Evolutionary conservation across 495 filamentous ascomycete species (phyloP).

Genomic region (Podospora appendiculata): DNA sequence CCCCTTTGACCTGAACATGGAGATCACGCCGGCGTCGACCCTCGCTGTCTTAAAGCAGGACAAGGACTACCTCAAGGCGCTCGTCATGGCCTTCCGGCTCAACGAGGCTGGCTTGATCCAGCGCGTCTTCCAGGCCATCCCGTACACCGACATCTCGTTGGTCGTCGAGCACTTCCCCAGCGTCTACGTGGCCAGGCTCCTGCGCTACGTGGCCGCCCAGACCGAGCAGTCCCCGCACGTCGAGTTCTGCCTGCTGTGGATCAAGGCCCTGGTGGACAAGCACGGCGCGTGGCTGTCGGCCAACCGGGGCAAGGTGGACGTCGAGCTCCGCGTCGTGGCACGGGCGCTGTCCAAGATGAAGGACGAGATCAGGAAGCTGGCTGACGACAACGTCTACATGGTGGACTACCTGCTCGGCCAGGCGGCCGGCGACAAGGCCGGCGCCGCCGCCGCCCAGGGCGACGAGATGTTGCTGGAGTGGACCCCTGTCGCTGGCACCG

Average conservation of each 20-base stretch:
- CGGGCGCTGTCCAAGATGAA: constrained; percentile 70
- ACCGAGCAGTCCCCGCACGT: constrained; percentile 88
- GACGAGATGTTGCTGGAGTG: constrained; percentile 6
- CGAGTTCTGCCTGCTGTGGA: constrained; percentile 90
- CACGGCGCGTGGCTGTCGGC: constrained; percentile 82
- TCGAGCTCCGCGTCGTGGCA: constrained; percentile 73
- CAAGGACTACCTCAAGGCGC: constrained; percentile 77
- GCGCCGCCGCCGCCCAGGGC: constrained; percentile 2
- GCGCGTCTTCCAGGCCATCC: constrained; percentile 77
- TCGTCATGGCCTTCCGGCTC: constrained; percentile 94
- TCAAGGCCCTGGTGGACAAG: constrained; percentile 70
- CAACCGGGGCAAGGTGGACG: constrained; percentile 63
- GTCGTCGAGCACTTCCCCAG: constrained; percentile 72
- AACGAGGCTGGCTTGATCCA: constrained; percentile 72
- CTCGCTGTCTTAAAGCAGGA: constrained; percentile 64
- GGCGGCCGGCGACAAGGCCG: constrained; percentile 9
- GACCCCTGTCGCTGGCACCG: constrained; percentile 7
- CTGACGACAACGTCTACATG: constrained; percentile 79
- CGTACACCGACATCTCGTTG: constrained; percentile 64
- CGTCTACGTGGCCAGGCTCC: constrained; percentile 75
- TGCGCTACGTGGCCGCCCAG: constrained; percentile 78
- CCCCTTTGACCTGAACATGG: constrained; percentile 90
- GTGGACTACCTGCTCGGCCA: constrained; percentile 68
- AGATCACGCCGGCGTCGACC: constrained; percentile 78
- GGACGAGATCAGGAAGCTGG: constrained; percentile 62